phyloP scores from a whole-genome alignment of 23 red algal genomes.

The Gracilariopsis chorda region DNA sequence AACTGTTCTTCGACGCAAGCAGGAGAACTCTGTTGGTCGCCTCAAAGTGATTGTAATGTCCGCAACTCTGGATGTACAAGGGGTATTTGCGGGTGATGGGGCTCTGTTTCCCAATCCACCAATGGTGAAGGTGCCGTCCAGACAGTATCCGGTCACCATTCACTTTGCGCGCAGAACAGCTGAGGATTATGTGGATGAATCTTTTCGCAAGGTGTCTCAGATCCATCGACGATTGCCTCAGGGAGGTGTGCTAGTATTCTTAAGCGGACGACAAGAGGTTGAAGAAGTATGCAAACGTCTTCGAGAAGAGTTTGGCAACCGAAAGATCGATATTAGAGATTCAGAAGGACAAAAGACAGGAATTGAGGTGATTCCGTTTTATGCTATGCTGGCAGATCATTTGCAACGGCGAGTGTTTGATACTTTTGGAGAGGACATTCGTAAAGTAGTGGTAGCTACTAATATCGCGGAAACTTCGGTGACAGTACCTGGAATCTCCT shows the following conservation, averaged over 20 bases:
- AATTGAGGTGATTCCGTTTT: conserved; percentile 76
- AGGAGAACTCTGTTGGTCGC: not conserved
- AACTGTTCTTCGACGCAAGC: conserved; percentile 36
- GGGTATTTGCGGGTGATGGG: conserved; percentile 27
- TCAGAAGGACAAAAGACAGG: not conserved
- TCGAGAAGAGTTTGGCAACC: conserved; percentile 21
- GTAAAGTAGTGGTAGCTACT: conserved; percentile 88
- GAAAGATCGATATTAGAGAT: not conserved
- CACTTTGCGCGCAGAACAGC: conserved; percentile 61
- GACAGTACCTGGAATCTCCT: conserved; percentile 81
- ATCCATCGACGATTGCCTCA: conserved; percentile 75
- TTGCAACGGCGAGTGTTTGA: conserved; percentile 78
- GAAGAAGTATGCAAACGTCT: conserved; percentile 59
- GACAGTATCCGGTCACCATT: conserved; percentile 70
- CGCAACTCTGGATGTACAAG: conserved; percentile 80
- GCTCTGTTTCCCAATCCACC: conserved; percentile 68
- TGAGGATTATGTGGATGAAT: conserved; percentile 80
- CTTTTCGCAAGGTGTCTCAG: conserved; percentile 44
- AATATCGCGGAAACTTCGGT: conserved; percentile 98
- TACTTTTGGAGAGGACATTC: conserved; percentile 24
- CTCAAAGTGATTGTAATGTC: conserved; percentile 93
- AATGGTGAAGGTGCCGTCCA: conserved; percentile 75
- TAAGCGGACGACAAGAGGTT: conserved; percentile 87
- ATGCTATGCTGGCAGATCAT: conserved; percentile 47
- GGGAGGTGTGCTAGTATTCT: conserved; percentile 89